phyloP scores from a whole-genome alignment of 1,284 basidiomycete species.

The Sporisorium graminicola region DNA sequence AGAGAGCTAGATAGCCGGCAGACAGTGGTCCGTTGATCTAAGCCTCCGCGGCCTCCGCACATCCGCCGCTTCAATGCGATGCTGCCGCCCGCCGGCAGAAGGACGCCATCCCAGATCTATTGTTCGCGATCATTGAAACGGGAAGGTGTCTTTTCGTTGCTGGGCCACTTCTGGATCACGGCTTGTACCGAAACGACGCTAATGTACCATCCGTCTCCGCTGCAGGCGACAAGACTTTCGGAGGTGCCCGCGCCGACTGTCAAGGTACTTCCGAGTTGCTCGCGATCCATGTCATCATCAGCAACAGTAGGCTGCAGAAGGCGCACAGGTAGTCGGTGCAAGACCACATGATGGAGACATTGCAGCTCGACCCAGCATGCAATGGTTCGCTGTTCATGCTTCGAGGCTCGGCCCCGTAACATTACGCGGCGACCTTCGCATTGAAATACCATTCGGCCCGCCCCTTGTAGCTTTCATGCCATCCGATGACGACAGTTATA shows the following conservation, averaged over 20 bases:
- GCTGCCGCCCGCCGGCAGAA: constrained; percentile 8
- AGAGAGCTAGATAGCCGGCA: constrained; percentile 1
- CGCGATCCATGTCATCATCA: not conserved
- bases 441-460: not conserved
- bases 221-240: constrained; percentile 5
- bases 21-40: constrained; percentile 11
- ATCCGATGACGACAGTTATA: not conserved
- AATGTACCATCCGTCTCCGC: constrained; percentile 16
- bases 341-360: not conserved
- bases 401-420: not conserved
- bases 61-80: constrained; percentile 10
- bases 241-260: constrained; percentile 12
- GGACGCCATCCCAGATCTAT: not conserved
- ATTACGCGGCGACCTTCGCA: not conserved
- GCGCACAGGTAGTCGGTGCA: not conserved
- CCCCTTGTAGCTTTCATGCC: not conserved
- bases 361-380: not conserved
- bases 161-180: constrained; percentile 2
- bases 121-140: not conserved
- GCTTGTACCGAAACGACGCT: constrained; percentile 6
- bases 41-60: constrained; percentile 12
- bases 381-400: not conserved
- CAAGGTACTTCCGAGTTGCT: not conserved
- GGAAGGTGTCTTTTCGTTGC: too few species aligned
- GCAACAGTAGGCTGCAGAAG: not conserved